phyloP scores from a whole-genome alignment of 139 green algal genomes.

The Ettlia oleoabundans region DNA sequence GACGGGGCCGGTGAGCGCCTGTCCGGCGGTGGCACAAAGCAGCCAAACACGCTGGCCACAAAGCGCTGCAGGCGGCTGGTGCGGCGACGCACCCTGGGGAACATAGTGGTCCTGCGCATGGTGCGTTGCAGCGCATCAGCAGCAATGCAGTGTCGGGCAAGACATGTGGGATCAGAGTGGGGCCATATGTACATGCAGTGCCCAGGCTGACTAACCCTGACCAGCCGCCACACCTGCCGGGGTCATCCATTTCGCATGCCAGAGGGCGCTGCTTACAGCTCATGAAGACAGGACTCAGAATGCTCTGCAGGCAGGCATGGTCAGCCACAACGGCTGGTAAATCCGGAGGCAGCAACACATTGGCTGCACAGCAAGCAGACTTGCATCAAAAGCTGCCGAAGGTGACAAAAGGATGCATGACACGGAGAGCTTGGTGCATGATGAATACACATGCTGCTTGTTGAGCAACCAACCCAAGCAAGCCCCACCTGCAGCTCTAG shows the following conservation, averaged over 20 bases:
- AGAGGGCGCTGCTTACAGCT: slow-evolving; percentile 16
- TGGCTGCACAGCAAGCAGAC: too few species aligned
- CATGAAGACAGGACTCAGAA: slow-evolving; percentile 36
- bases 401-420: too few species aligned
- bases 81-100: neutral
- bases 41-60: slow-evolving; percentile 3
- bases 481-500: neutral
- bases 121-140: neutral
- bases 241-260: slow-evolving; percentile 46
- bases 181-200: neutral
- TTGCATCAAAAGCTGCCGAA: too few species aligned
- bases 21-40: slow-evolving; percentile 31
- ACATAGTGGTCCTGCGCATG: slow-evolving; percentile 2
- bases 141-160: neutral
- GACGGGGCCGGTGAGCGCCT: slow-evolving; percentile 12
- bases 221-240: slow-evolving; percentile 1
- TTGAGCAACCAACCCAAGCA: neutral
- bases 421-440: too few species aligned
- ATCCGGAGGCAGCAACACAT: too few species aligned
- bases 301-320: neutral
- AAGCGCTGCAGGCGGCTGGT: slow-evolving; percentile 6
- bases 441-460: neutral
- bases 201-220: neutral
- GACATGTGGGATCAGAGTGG: neutral
- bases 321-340: neutral